Conservation (phyloP, 2,329 filamentous ascomycete genomes). For the Xylogone sp. region DNA sequence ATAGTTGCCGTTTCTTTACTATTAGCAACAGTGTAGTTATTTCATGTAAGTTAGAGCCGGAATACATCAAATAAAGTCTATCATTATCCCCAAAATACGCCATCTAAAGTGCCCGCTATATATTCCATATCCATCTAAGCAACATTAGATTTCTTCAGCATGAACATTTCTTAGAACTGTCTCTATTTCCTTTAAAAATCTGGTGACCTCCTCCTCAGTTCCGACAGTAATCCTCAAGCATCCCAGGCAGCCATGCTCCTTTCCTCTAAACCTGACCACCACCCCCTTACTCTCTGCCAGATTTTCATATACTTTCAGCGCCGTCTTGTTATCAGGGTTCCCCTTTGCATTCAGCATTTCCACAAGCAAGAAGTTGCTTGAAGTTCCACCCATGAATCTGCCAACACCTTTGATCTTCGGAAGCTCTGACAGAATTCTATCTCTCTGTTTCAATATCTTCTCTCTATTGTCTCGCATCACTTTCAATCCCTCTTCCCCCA, state of each 20-base stretch:
- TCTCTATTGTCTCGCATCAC: conserved; percentile 69
- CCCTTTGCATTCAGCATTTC: conserved; percentile 76
- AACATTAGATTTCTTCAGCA: conserved; percentile 6
- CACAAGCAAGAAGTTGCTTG: conserved; percentile 86
- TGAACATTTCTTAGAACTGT: conserved; percentile 21
- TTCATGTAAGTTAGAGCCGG: too few relatives aligned
- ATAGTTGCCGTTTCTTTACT: too few relatives aligned
- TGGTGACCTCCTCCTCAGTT: conserved; percentile 79
- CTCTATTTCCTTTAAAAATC: conserved; percentile 68
- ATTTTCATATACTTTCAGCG: conserved; percentile 75
- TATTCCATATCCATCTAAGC: too few relatives aligned
- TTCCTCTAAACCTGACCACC: conserved; percentile 89
- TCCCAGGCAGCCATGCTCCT: conserved; percentile 84
- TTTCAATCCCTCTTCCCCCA: conserved; percentile 62
- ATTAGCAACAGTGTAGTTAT: too few relatives aligned
- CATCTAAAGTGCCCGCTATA: too few relatives aligned
- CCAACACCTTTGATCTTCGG: conserved; percentile 76
- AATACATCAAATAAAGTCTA: too few relatives aligned
- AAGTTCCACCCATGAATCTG: conserved; percentile 71
- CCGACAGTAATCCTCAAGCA: conserved; percentile 91
- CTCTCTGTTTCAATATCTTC: conserved; percentile 71
- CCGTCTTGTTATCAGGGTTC: conserved; percentile 73
- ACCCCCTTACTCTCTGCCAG: conserved; percentile 85
- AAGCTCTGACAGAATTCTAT: conserved; percentile 70
- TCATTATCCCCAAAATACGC: too few relatives aligned